phyloP scores from a whole-genome alignment of 2,329 filamentous ascomycete genomes.

The Pseudonectria foliicola region DNA sequence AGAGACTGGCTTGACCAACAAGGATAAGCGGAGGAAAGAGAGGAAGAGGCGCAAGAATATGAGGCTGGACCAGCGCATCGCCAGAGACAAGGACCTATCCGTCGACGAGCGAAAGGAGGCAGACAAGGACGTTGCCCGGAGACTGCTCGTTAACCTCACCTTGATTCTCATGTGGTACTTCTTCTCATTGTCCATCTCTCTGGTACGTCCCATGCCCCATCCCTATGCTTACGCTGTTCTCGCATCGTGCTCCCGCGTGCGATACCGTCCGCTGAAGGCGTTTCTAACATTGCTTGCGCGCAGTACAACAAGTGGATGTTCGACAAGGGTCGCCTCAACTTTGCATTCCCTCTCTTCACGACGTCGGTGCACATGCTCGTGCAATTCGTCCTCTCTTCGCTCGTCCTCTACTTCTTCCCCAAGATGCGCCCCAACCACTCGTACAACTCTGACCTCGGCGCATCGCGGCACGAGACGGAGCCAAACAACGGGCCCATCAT shows the following conservation, averaged over 20 bases:
- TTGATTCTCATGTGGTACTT: constrained; percentile 83
- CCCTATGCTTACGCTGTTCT: no score
- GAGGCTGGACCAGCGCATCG: constrained; percentile 62
- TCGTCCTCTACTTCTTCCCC: constrained; percentile 77
- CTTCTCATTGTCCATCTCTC: constrained; percentile 87
- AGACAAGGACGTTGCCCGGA: constrained; percentile 64
- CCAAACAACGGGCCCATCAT: constrained; percentile 55
- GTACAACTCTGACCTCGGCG: constrained; percentile 41
- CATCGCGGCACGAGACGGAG: constrained; percentile 46
- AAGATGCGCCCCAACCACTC: constrained; percentile 62
- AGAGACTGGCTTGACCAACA: constrained; percentile 75
- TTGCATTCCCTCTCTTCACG: constrained; percentile 90
- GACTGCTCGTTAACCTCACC: constrained; percentile 64
- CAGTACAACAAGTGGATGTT: constrained; percentile 99
- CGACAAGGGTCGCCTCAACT: constrained; percentile 73
- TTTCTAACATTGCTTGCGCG: constrained; percentile 11
- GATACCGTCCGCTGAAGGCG: no score
- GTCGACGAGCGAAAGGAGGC: constrained; percentile 68
- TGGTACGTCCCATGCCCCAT: constrained; percentile 51
- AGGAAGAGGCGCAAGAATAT: constrained; percentile 61
- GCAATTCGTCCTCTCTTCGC: constrained; percentile 72
- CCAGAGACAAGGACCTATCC: constrained; percentile 51
- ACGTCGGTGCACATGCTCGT: constrained; percentile 94
- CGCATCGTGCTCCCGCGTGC: no score
- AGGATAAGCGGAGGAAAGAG: constrained; percentile 62